Percentiles rank a stretch among this genome's conserved stretches.
Conservation (phyloP, 441 rosid species). For the Brassica balearica region DNA sequence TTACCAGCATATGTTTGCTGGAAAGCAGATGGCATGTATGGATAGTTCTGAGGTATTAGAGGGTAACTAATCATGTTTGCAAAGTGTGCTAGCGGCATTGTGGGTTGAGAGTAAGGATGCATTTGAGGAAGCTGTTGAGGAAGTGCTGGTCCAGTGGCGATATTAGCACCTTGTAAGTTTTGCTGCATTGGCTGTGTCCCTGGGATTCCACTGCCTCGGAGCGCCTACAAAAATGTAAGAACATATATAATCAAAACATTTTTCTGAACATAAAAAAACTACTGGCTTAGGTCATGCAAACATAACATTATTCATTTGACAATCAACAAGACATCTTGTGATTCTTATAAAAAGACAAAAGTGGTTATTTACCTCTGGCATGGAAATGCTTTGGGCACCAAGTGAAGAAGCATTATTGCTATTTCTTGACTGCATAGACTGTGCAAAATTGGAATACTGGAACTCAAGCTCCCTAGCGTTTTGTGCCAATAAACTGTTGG, state of each 20-base stretch:
- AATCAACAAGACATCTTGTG: not conserved
- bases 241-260: constrained; percentile 26
- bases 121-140: constrained; percentile 83
- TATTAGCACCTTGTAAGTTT: constrained; percentile 61
- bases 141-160: constrained; percentile 80
- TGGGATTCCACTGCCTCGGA: constrained; percentile 68
- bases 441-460: constrained; percentile 83
- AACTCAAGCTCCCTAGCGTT: constrained; percentile 81
- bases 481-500: constrained; percentile 74
- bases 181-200: constrained; percentile 49
- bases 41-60: constrained; percentile 88
- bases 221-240: constrained; percentile 52
- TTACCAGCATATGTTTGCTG: constrained; percentile 91
- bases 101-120: constrained; percentile 92
- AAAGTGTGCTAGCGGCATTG: constrained; percentile 84
- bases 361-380: constrained; percentile 72
- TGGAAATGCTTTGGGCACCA: constrained; percentile 72
- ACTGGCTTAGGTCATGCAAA: no score
- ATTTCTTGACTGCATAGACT: constrained; percentile 72
- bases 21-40: constrained; percentile 90
- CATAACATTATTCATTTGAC: no score
- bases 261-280: no score
- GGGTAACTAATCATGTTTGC: constrained; percentile 94
- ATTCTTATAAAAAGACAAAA: constrained; percentile 2
- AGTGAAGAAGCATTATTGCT: constrained; percentile 69